phyloP scores from a whole-genome alignment of 345 rosid genomes.

The Salix exigua region DNA sequence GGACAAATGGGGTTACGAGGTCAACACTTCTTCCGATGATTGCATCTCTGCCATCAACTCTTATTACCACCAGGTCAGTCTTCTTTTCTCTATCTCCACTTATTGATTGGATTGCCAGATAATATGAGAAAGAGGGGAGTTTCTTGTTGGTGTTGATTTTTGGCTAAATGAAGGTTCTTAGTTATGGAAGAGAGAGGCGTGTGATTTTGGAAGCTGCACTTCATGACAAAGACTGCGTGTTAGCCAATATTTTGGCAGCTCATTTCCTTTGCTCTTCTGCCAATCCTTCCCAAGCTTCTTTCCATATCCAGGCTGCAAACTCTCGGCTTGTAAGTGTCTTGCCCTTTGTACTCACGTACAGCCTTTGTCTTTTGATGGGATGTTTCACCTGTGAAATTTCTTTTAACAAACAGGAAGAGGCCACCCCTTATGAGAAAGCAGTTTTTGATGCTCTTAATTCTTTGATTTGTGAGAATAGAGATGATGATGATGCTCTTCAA shows the following conservation, averaged over 20 bases:
- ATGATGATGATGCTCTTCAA: slow-evolving; percentile 62
- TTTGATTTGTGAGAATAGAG: slow-evolving; percentile 56
- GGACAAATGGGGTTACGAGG: slow-evolving; percentile 78
- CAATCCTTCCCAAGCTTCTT: slow-evolving; percentile 40
- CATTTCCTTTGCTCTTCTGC: slow-evolving; percentile 48
- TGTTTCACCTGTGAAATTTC: neutral
- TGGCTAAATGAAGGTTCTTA: slow-evolving; percentile 47
- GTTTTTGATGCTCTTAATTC: slow-evolving; percentile 53
- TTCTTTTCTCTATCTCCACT: neutral
- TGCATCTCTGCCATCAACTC: slow-evolving; percentile 68
- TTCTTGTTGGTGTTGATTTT: neutral
- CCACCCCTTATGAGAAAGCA: slow-evolving; percentile 70
- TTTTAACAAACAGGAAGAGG: slow-evolving; percentile 47
- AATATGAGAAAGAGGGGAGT: too few relatives aligned
- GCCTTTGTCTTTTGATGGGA: neutral
- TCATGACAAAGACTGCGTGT: slow-evolving; percentile 61
- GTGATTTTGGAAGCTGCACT: slow-evolving; percentile 63
- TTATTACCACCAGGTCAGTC: slow-evolving; percentile 59
- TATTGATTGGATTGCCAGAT: too few relatives aligned
- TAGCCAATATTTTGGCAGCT: slow-evolving; percentile 79
- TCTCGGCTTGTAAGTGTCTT: slow-evolving; percentile 47
- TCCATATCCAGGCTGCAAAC: slow-evolving; percentile 48
- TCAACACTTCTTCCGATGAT: slow-evolving; percentile 54
- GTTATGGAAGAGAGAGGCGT: slow-evolving; percentile 58
- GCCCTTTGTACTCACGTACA: neutral